These are phyloP conservation scores for Fomitopsis serialis DNA, from an alignment of 768 basidiomycete species.

Conservation along the genomic window DNA sequence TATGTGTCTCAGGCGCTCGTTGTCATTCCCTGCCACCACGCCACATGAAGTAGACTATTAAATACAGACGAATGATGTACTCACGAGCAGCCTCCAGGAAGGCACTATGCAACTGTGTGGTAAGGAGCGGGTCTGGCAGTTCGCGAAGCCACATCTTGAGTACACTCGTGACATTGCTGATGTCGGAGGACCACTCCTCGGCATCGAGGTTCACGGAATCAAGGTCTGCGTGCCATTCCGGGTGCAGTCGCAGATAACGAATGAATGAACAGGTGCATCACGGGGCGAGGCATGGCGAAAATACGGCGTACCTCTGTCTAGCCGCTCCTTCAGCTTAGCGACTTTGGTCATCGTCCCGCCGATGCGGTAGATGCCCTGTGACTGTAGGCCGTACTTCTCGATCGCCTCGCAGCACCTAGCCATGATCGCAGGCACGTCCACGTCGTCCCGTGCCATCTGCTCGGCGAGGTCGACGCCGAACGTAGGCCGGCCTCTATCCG, in stretches of 20 bases:
- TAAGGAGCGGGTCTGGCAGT: slow-evolving; percentile 90
- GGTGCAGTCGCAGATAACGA: neutral
- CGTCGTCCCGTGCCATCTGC: slow-evolving; percentile 87
- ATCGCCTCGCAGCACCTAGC: slow-evolving; percentile 89
- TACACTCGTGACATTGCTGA: slow-evolving; percentile 93
- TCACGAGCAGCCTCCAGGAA: slow-evolving; percentile 95
- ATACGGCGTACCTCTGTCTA: slow-evolving; percentile 70
- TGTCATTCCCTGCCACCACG: slow-evolving; percentile 67
- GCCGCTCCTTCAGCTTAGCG: slow-evolving; percentile 67
- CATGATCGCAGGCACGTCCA: slow-evolving; percentile 84
- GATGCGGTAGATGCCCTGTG: slow-evolving; percentile 89
- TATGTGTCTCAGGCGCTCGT: slow-evolving; percentile 92
- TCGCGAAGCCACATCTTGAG: slow-evolving; percentile 96
- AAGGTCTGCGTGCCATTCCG: slow-evolving; percentile 46
- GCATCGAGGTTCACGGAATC: slow-evolving; percentile 83
- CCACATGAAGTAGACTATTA: neutral
- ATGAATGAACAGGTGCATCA: neutral
- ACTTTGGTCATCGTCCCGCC: slow-evolving; percentile 90
- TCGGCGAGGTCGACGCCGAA: slow-evolving; percentile 92
- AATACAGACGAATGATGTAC: slow-evolving; percentile 26
- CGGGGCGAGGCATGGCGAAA: neutral
- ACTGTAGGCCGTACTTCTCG: slow-evolving; percentile 79
- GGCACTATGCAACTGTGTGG: slow-evolving; percentile 75
- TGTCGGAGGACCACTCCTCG: slow-evolving; percentile 89
- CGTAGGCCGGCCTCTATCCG: slow-evolving; percentile 70